A percentile compares a stretch with the other conserved stretches of the same genome.
Evolutionary conservation across 352 stramenopile species (phyloP).

Genomic region (Globisporangium splendens): DNA sequence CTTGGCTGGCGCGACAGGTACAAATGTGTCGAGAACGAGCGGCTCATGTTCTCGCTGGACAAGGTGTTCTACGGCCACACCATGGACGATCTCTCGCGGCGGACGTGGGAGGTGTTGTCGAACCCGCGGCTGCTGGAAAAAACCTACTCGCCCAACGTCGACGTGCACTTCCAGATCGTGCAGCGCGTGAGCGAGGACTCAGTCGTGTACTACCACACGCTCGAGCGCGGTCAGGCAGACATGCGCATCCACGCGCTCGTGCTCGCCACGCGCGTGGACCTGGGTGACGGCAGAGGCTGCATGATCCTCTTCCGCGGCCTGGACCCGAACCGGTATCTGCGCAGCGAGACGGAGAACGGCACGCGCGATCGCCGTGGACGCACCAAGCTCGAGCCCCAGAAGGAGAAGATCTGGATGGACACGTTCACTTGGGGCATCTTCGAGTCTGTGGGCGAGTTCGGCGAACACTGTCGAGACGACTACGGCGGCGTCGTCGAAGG

Average conservation of each 20-base stretch:
- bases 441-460: constrained; percentile 29
- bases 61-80: constrained; percentile 44
- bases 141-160: constrained; percentile 45
- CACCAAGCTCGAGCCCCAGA: constrained; percentile 40
- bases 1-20: constrained; percentile 69
- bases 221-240: constrained; percentile 47
- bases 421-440: constrained; percentile 73
- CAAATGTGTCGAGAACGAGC: constrained; percentile 36
- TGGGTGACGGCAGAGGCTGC: constrained; percentile 33
- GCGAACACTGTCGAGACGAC: constrained; percentile 45
- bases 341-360: constrained; percentile 39
- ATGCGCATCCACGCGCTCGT: constrained; percentile 60
- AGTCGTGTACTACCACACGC: constrained; percentile 70
- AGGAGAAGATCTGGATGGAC: constrained; percentile 63
- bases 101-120: constrained; percentile 52
- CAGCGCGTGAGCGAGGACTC: constrained; percentile 55
- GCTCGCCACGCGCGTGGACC: constrained; percentile 49
- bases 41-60: constrained; percentile 65
- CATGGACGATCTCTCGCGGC: constrained; percentile 33
- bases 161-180: constrained; percentile 60
- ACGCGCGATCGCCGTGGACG: constrained; percentile 55
- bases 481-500: constrained; percentile 62
- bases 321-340: constrained; percentile 52
- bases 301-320: constrained; percentile 54
- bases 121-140: constrained; percentile 37